Evolutionary conservation across 306 rosid species (phyloP).

Genomic region (Malus sylvestris): DNA sequence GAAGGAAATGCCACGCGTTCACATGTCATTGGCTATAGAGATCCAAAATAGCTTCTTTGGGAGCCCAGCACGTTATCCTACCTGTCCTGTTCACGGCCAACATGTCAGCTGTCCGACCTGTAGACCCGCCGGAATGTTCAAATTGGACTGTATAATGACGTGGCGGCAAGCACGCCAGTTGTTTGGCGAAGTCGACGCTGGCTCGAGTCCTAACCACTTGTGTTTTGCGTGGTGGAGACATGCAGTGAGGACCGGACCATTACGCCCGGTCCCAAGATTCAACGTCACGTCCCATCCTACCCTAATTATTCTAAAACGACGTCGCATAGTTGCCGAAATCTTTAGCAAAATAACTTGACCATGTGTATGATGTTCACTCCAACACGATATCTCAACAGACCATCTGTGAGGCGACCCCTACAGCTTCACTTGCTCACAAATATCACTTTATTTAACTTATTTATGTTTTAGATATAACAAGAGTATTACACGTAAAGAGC

Average conservation of each 20-base stretch:
- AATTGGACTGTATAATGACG: background rate
- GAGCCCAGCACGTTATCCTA: background rate
- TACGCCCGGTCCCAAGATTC: background rate
- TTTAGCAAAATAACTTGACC: background rate
- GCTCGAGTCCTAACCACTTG: constrained; percentile 2
- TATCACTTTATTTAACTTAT: too few species aligned
- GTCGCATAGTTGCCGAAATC: background rate
- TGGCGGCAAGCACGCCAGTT: background rate
- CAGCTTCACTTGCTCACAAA: background rate
- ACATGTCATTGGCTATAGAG: background rate
- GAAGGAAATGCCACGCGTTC: background rate
- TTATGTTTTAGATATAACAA: too few species aligned
- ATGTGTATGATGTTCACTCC: background rate
- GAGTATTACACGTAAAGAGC: too few species aligned
- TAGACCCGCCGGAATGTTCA: background rate
- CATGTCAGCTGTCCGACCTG: background rate
- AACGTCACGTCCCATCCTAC: background rate
- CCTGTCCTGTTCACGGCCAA: background rate
- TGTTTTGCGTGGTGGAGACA: constrained; percentile 14
- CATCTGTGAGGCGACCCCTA: background rate
- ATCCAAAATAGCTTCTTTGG: background rate
- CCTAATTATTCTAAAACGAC: background rate
- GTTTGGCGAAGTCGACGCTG: background rate
- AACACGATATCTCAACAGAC: background rate
- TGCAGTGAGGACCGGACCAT: background rate